Evolutionary conservation across 139 green algal genomes (phyloP), one percentile per base, ranked within the genome.

Genomic region (Chlorella sp.): DNA sequence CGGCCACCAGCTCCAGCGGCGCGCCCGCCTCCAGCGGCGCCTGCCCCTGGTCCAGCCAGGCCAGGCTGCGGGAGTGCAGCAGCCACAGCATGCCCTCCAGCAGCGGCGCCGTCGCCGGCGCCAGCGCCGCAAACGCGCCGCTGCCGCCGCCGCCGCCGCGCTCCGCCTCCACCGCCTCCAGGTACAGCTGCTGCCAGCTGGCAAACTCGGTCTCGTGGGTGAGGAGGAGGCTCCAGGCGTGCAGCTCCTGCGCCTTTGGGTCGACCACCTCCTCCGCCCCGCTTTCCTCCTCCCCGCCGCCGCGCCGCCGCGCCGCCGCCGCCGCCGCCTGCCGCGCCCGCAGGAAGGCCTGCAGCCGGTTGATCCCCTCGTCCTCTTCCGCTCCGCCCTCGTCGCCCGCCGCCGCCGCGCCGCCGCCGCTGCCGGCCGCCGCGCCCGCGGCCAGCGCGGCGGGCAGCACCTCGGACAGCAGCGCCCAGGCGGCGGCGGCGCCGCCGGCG

Each of bases 121-220:
- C 79, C 58, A 85, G 72, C 46, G 40, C 45, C 0, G 58, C 29
- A 5, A 66, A 38, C 5, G 25, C 31, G 56, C 55, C n/a, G 36
- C 46, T 43, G 25, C 58, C 19, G 58, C 64, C 15, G 36, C 53
- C 40, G 51, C 51, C 40, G 45, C 62, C 48, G n/a, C 60, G 63
- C 73, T 63, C 61, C 19, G 53, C 73, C 7, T 63, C 48, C 31
- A 61, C 42, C 0, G 53, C 66, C 7, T 46, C 68, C 0, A 7
- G 15, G 53, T 85, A 85, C 48, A 79, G 53, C 19, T 66, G 21
- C 73, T 82, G 65, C 79, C 79, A 85, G 8, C 15, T 42, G 8
- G 25, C 42, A 69, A 82, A 85, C 74, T 82, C 74, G 17, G 31
- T 38, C 50, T 78, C 66, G 21, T 72, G 55, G n/a, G 78, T 67